phyloP scores from a whole-genome alignment of 2,329 filamentous ascomycete genomes.

The Sporothrix globosa region DNA sequence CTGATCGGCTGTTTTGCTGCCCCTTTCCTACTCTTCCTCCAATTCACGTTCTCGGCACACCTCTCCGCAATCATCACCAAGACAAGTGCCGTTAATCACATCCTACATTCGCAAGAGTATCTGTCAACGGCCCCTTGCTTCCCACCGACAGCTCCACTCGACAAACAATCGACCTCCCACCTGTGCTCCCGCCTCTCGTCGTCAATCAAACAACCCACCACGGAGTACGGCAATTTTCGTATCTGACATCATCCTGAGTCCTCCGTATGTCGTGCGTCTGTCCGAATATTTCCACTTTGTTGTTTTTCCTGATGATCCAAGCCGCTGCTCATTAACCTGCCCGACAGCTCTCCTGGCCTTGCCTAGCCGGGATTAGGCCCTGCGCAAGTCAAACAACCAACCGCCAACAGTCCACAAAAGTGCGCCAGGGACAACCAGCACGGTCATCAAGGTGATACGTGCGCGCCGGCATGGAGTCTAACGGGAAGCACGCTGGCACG shows the following conservation, averaged over 20 bases:
- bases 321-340: constrained; percentile 21
- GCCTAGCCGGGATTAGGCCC: constrained; percentile 21
- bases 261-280: background rate
- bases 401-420: constrained; percentile 11
- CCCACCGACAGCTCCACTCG: background rate
- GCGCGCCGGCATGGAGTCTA: constrained; percentile 23
- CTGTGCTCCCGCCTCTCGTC: background rate
- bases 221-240: background rate
- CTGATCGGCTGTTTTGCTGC: background rate
- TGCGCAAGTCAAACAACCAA: constrained; percentile 16
- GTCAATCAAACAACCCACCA: background rate
- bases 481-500: constrained; percentile 20
- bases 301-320: constrained; percentile 9
- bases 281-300: constrained; percentile 16
- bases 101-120: background rate
- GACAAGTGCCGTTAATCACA: background rate
- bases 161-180: background rate
- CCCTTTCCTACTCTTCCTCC: background rate
- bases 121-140: constrained; percentile 11
- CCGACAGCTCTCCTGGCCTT: constrained; percentile 9
- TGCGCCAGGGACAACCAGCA: constrained; percentile 23
- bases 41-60: background rate
- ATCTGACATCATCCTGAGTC: too few species aligned
- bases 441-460: constrained; percentile 24
- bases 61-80: background rate